Base-by-base conservation (phyloP, 2,329 filamentous ascomycete species). In the Pseudogymnoascus sp. region DNA sequence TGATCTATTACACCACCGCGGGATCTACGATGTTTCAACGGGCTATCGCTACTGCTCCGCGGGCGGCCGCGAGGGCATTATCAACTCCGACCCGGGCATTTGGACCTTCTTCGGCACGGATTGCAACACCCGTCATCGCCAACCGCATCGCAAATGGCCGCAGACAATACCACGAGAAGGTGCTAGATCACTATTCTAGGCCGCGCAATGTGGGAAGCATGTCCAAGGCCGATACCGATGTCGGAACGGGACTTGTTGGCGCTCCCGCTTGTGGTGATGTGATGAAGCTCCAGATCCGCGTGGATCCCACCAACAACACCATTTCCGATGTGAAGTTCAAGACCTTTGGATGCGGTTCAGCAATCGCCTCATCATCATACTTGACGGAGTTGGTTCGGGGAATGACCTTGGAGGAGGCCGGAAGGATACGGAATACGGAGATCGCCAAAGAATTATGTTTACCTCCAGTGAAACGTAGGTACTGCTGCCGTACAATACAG, bases 261-360 rank as follows among this genome's bases (percentile, higher is more conserved):
- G 91, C 92, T n/a, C 92, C 92, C 61, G 92, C 92, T 34, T 93
- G 90, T 74, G 92, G 92, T 77, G 92, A 96, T 76, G 92, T 96
- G 66, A 96, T 96, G 90, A 95, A 95, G 78, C 83, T 96, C 36
- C 90, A 96, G 80, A 96, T 96, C 78, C 88, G 91, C 65, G 93
- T 97, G 72, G 92, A 97, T 78, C 90, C 90, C 68, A 83, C 89
- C 71, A 91, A 87, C 73, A 90, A 95, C 76, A 93, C 87, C 71
- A 97, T 97, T 75, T 88, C 87, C 71, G 93, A 97, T 72, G 93
- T 96, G 75, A 95, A 96, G 79, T 97, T 97, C 85, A 97, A 97
- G 87, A 97, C 93, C 0, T 97, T 97, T 75, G 93, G 93, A 62
- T 97, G 93, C 76, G 93, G 93, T 63, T 92, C 88, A 31, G 95